A percentile compares a stretch with the other conserved stretches of the same genome.
Conservation (phyloP, 2,329 filamentous ascomycete genomes). For the Diaporthe ampelina region DNA sequence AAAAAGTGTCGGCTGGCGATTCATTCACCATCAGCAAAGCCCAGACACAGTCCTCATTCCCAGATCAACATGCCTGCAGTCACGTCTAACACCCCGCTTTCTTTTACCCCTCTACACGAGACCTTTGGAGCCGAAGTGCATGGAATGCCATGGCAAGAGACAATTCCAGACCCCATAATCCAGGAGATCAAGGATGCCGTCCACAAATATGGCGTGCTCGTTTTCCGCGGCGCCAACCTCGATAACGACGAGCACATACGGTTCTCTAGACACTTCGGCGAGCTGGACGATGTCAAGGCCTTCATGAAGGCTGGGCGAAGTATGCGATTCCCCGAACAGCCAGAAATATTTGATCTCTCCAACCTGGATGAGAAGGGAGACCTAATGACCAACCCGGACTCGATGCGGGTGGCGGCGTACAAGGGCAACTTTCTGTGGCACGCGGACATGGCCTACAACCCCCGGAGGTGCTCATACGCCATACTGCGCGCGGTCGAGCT, state of each 20-base stretch:
- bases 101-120: conserved; percentile 3
- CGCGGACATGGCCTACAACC: conserved; percentile 32
- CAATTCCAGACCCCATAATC: conserved; percentile 15
- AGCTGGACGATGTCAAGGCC: conserved; percentile 31
- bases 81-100: conserved; percentile 11
- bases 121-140: conserved; percentile 16
- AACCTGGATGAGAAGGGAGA: conserved; percentile 26
- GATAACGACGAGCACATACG: conserved; percentile 33
- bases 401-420: conserved; percentile 12
- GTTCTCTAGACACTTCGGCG: conserved; percentile 35
- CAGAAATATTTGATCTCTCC: conserved; percentile 37
- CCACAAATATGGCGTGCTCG: conserved; percentile 36
- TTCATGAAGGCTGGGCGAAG: conserved; percentile 14
- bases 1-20: conserved; percentile 5
- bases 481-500: conserved; percentile 35
- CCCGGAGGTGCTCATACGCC: conserved; percentile 19
- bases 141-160: conserved; percentile 17
- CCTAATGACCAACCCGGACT: conserved; percentile 25
- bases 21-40: conserved; percentile 10
- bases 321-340: conserved; percentile 14
- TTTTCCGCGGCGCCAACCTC: conserved; percentile 33
- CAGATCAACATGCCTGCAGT: neutral
- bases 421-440: conserved; percentile 36
- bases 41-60: conserved; percentile 6
- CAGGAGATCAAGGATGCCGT: conserved; percentile 15